These are phyloP conservation scores for Backusella parvicylindrica DNA, from an alignment of 192 early-diverging fungal genomes.

Conservation along the genomic window DNA sequence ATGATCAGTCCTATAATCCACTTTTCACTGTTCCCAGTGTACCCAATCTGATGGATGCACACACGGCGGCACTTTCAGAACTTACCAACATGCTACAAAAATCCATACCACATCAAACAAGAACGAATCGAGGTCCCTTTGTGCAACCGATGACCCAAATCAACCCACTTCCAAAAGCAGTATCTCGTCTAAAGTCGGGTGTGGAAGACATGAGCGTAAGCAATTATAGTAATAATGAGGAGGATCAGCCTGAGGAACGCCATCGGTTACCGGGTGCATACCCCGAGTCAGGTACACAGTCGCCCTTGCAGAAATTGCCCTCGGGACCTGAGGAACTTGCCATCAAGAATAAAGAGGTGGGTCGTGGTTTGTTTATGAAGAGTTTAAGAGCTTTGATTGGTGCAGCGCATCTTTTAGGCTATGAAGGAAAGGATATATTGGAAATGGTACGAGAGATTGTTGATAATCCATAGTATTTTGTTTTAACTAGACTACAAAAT, in stretches of 20 bases:
- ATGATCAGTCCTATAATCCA: slow-evolving; percentile 38
- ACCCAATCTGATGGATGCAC: slow-evolving; percentile 33
- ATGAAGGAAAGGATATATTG: slow-evolving; percentile 21
- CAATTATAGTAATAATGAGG: not conserved
- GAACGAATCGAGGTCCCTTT: not conserved
- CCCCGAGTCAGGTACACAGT: slow-evolving; percentile 23
- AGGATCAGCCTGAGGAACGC: not conserved
- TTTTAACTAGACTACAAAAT: too few relatives aligned
- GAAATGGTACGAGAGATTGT: slow-evolving; percentile 31
- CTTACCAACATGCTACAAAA: slow-evolving; percentile 30
- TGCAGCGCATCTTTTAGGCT: slow-evolving; percentile 24
- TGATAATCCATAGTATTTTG: slow-evolving; percentile 9
- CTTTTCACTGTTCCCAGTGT: slow-evolving; percentile 38
- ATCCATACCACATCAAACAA: slow-evolving; percentile 13
- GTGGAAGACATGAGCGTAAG: not conserved
- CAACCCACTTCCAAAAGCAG: slow-evolving; percentile 27
- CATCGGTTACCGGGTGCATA: slow-evolving; percentile 26
- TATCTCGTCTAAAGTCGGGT: slow-evolving; percentile 1
- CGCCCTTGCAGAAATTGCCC: not conserved
- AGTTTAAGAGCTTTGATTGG: slow-evolving; percentile 25
- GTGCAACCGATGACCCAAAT: slow-evolving; percentile 10
- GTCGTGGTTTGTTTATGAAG: slow-evolving; percentile 23
- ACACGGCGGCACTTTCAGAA: slow-evolving; percentile 24
- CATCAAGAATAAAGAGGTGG: slow-evolving; percentile 12
- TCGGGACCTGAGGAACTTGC: not conserved